Percentiles rank a stretch among this genome's conserved stretches.
Conservation (phyloP, 2,329 filamentous ascomycete genomes). For the Samsoniella hepiali region DNA sequence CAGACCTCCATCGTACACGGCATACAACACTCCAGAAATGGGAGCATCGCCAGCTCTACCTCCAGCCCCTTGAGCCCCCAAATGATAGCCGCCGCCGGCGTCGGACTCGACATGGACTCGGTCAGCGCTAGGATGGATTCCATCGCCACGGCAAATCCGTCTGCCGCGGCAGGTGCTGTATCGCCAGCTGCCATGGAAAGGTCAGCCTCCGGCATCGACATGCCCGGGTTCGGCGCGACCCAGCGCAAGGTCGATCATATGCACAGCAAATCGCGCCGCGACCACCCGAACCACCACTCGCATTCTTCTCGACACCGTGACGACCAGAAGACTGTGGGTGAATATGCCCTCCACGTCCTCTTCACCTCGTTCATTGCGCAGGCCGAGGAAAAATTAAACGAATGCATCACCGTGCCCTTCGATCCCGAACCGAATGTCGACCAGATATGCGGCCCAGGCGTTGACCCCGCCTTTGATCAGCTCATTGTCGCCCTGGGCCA, state of each 20-base stretch:
- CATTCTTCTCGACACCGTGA: slow-evolving; percentile 70
- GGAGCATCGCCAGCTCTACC: slow-evolving; percentile 75
- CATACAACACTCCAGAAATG: slow-evolving; percentile 87
- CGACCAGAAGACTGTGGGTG: slow-evolving; percentile 89
- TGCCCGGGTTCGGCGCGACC: slow-evolving; percentile 39
- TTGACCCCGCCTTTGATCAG: slow-evolving; percentile 88
- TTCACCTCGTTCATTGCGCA: slow-evolving; percentile 97
- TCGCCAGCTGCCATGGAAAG: slow-evolving; percentile 39
- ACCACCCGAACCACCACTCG: slow-evolving; percentile 71
- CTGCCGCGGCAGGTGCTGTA: slow-evolving; percentile 32
- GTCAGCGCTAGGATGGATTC: slow-evolving; percentile 44
- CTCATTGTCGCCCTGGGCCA: slow-evolving; percentile 90
- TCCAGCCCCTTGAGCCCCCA: slow-evolving; percentile 86
- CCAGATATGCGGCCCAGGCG: slow-evolving; percentile 82
- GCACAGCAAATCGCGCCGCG: slow-evolving; percentile 66
- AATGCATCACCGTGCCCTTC: slow-evolving; percentile 76
- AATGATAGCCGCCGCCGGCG: slow-evolving; percentile 69
- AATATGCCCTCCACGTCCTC: slow-evolving; percentile 93
- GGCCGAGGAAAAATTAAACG: slow-evolving; percentile 93
- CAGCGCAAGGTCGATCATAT: slow-evolving; percentile 58
- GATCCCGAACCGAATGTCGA: slow-evolving; percentile 84
- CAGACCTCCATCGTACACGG: slow-evolving; percentile 98
- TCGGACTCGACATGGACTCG: slow-evolving; percentile 50
- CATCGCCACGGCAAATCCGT: slow-evolving; percentile 41
- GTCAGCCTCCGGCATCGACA: slow-evolving; percentile 46